phyloP scores from a whole-genome alignment of 306 rosid genomes.

The Datisca glomerata region DNA sequence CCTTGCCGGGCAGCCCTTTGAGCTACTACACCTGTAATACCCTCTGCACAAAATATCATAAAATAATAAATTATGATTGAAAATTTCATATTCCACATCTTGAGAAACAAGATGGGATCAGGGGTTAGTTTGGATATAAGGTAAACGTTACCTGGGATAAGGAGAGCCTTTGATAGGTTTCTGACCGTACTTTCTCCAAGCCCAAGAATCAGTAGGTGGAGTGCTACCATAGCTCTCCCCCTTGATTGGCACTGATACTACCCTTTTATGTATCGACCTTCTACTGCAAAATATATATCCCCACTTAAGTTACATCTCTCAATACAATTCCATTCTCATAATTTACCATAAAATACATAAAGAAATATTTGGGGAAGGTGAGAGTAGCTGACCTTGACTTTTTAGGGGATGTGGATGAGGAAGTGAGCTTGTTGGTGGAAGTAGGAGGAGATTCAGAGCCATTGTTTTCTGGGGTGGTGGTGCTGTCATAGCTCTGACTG shows the following conservation, averaged over 20 bases:
- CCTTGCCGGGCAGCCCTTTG: constrained; percentile 94
- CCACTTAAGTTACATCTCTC: too few species aligned
- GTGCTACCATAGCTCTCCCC: constrained; percentile 32
- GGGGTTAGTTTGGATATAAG: too few species aligned
- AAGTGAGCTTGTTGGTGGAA: neutral
- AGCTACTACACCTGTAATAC: constrained; percentile 29
- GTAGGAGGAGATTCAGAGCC: neutral
- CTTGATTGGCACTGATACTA: constrained; percentile 68
- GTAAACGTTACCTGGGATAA: constrained; percentile 89
- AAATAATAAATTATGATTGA: neutral
- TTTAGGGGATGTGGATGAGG: neutral
- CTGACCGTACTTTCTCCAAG: constrained; percentile 96
- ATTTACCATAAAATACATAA: neutral
- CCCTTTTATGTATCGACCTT: constrained; percentile 55
- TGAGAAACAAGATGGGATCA: too few species aligned
- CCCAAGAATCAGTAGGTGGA: constrained; percentile 92
- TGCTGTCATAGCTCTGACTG: too few species aligned
- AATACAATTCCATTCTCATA: neutral
- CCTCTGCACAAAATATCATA: constrained; percentile 41
- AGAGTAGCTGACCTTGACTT: neutral
- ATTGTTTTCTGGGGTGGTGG: too few species aligned
- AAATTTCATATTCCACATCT: too few species aligned
- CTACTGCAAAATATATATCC: constrained; percentile 14
- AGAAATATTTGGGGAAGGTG: neutral
- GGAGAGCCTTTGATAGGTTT: constrained; percentile 99